phyloP scores from a whole-genome alignment of 2,329 filamentous ascomycete genomes.

The Lachnellula occidentalis region DNA sequence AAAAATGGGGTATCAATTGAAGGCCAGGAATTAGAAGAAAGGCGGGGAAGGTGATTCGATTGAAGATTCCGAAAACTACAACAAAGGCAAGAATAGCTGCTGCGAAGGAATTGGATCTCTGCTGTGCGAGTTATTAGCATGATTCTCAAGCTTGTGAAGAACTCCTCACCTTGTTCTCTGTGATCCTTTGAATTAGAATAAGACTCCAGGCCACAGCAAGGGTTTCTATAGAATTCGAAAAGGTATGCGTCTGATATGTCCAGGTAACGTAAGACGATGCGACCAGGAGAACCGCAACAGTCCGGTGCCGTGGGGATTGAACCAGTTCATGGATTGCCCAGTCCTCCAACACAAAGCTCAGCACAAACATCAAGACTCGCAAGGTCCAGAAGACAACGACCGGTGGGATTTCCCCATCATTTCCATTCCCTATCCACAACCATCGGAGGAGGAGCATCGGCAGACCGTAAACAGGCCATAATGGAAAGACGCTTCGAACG shows the following conservation, averaged over 20 bases:
- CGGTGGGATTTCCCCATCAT: constrained; percentile 73
- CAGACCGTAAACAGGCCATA: constrained; percentile 93
- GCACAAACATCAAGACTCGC: constrained; percentile 82
- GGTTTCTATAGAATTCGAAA: constrained; percentile 96
- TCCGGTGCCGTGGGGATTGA: constrained; percentile 64
- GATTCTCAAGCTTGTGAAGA: background rate
- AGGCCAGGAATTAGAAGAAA: constrained; percentile 82
- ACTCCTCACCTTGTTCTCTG: constrained; percentile 65
- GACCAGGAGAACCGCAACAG: constrained; percentile 73
- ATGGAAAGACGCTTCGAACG: constrained; percentile 90
- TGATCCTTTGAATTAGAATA: constrained; percentile 83
- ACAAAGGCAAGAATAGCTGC: constrained; percentile 76
- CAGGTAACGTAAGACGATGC: constrained; percentile 97
- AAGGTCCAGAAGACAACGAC: constrained; percentile 84
- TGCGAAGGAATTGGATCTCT: constrained; percentile 69
- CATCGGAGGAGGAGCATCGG: constrained; percentile 91
- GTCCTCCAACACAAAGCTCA: constrained; percentile 95
- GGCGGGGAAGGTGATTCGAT: constrained; percentile 93
- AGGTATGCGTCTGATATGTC: constrained; percentile 97
- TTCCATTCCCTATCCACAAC: constrained; percentile 81
- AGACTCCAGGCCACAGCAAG: constrained; percentile 88
- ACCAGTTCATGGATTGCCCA: constrained; percentile 95
- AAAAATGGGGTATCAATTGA: constrained; percentile 78
- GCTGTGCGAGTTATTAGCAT: constrained; percentile 38
- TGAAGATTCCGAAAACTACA: constrained; percentile 82